A percentile compares a stretch with the other conserved stretches of the same genome.
These are phyloP conservation scores for Glycine latifolia DNA, from an alignment of 306 rosid species.

Conservation along the genomic window DNA sequence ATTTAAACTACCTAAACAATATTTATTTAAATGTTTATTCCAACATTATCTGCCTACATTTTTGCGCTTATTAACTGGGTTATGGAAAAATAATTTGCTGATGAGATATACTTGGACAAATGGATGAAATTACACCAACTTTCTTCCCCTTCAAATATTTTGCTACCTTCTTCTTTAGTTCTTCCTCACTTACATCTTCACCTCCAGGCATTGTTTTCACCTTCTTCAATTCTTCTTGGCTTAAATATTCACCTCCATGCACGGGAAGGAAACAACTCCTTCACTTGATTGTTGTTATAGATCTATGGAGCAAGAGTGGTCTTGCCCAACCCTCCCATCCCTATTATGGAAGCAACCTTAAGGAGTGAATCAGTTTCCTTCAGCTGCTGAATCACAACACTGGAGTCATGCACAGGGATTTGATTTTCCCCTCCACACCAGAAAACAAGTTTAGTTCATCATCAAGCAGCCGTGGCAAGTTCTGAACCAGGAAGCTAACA, in stretches of 20 bases:
- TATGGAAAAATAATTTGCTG: too few relatives aligned
- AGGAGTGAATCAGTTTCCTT: background rate
- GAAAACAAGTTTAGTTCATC: too few relatives aligned
- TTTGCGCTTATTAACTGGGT: too few relatives aligned
- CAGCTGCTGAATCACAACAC: background rate
- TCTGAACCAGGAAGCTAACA: background rate
- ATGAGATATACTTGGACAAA: too few relatives aligned
- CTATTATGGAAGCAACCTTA: background rate
- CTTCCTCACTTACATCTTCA: background rate
- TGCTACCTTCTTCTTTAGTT: background rate
- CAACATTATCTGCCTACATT: too few relatives aligned
- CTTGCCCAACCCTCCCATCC: slow-evolving; percentile 42
- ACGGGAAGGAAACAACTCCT: background rate
- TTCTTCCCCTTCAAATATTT: background rate
- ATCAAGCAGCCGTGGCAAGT: slow-evolving; percentile 34
- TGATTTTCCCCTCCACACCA: background rate
- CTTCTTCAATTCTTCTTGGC: too few relatives aligned
- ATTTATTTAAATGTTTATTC: too few relatives aligned
- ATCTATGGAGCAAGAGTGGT: slow-evolving; percentile 38
- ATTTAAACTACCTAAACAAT: too few relatives aligned
- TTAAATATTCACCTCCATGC: slow-evolving; percentile 2
- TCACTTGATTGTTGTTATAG: background rate
- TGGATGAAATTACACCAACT: too few relatives aligned
- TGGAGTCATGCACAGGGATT: background rate
- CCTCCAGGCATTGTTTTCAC: background rate